Percentiles rank a stretch among this genome's conserved stretches.
These are phyloP conservation scores for Aspergillus biplanus DNA, from an alignment of 495 filamentous ascomycete species.

Conservation along the genomic window DNA sequence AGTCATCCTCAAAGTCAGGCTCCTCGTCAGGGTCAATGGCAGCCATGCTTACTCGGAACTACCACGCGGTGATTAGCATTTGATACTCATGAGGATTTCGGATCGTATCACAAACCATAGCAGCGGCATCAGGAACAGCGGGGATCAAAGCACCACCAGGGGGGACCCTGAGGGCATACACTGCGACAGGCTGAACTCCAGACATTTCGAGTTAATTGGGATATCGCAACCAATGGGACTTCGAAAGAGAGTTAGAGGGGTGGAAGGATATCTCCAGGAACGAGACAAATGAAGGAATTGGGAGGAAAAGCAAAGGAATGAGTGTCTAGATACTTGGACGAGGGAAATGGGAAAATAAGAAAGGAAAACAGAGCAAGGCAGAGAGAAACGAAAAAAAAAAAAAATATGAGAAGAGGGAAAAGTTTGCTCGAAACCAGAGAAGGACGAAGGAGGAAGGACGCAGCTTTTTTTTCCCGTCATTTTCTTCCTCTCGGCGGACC, in stretches of 20 bases:
- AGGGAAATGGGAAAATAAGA: conserved; percentile 29
- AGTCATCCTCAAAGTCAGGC: conserved; percentile 66
- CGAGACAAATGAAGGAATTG: conserved; percentile 23
- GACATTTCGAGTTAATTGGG: conserved; percentile 47
- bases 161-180: conserved; percentile 89
- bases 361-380: conserved; percentile 23
- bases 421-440: conserved; percentile 14
- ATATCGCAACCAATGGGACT: conserved; percentile 10
- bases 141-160: conserved; percentile 75
- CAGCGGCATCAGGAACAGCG: conserved; percentile 72
- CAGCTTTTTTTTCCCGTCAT: conserved; percentile 20
- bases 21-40: conserved; percentile 87
- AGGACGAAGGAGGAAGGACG: conserved; percentile 1
- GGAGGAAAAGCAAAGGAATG: conserved; percentile 28
- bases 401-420: conserved; percentile 12
- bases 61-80: conserved; percentile 1
- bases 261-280: conserved; percentile 25
- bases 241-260: conserved; percentile 23
- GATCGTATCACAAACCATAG: conserved; percentile 66
- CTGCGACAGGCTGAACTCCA: conserved; percentile 71
- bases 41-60: conserved; percentile 99
- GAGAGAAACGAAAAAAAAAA: conserved; percentile 9
- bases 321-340: conserved; percentile 23
- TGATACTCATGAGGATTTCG: not conserved
- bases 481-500: conserved; percentile 21